Conservation (phyloP, 1,284 basidiomycete species). For the Heterobasidion annosum region DNA sequence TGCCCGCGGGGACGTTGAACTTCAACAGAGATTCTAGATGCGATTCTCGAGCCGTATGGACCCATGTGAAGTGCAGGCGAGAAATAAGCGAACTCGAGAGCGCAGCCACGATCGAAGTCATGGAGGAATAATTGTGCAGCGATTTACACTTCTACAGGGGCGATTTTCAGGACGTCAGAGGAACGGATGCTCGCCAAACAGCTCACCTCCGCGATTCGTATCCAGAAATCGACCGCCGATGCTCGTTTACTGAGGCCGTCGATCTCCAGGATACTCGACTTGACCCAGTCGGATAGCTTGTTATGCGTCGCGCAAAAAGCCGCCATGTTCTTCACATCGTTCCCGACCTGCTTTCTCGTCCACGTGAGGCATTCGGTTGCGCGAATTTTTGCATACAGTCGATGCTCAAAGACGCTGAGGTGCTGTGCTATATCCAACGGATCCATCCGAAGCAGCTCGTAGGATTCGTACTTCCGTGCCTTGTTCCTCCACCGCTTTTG, state of each 20-base stretch:
- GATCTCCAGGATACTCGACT: conserved; percentile 44
- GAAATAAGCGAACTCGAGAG: conserved; percentile 50
- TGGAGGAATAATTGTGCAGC: conserved; percentile 59
- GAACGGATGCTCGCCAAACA: background rate
- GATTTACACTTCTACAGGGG: conserved; percentile 48
- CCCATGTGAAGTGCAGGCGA: conserved; percentile 59
- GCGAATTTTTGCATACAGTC: conserved; percentile 48
- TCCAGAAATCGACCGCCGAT: conserved; percentile 63
- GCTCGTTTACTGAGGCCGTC: conserved; percentile 44
- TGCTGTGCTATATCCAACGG: conserved; percentile 54
- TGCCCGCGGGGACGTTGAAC: conserved; percentile 48
- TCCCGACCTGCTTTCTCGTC: conserved; percentile 29
- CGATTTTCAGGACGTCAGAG: background rate
- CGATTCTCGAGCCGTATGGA: conserved; percentile 43
- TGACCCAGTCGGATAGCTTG: conserved; percentile 57
- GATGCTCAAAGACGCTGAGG: conserved; percentile 48
- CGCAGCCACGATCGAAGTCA: conserved; percentile 57
- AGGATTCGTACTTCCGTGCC: conserved; percentile 35
- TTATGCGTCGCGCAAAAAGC: conserved; percentile 54
- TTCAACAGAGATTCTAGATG: conserved; percentile 41
- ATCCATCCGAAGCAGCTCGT: conserved; percentile 45
- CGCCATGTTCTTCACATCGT: conserved; percentile 33
- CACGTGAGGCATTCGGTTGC: conserved; percentile 55
- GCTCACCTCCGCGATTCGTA: conserved; percentile 66
- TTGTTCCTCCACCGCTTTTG: conserved; percentile 24